phyloP scores from a whole-genome alignment of 1,284 basidiomycete genomes.

The Trametes polyzona region DNA sequence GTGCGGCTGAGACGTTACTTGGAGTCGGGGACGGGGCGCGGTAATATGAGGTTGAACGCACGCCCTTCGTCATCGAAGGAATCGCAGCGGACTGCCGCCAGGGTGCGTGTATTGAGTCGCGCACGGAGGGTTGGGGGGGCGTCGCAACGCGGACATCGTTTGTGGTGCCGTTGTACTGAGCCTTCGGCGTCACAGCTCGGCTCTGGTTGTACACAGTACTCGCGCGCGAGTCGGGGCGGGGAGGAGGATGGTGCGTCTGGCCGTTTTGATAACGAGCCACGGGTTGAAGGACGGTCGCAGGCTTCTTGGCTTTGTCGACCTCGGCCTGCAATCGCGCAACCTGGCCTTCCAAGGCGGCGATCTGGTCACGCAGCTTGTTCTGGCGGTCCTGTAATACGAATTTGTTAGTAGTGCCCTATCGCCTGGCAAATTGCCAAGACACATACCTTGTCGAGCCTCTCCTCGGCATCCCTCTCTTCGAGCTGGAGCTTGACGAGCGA shows the following conservation, averaged over 20 bases:
- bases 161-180: conserved; percentile 32
- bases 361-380: conserved; percentile 66
- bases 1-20: conserved; percentile 70
- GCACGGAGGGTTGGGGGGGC: conserved; percentile 59
- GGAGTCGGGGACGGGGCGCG: conserved; percentile 68
- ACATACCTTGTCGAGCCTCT: conserved; percentile 64
- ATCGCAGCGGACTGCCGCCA: conserved; percentile 14
- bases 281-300: conserved; percentile 32
- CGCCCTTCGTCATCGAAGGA: conserved; percentile 41
- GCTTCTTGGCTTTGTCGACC: conserved; percentile 54
- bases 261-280: conserved; percentile 30
- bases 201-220: conserved; percentile 58
- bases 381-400: conserved; percentile 79
- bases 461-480: conserved; percentile 73
- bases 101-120: conserved; percentile 79
- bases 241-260: conserved; percentile 41
- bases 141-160: conserved; percentile 44
- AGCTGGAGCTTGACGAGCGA: conserved; percentile 68
- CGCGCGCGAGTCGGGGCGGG: conserved; percentile 70
- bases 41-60: conserved; percentile 34
- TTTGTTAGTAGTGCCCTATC: no score
- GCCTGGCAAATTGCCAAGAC: background rate
- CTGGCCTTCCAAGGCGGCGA: conserved; percentile 65
- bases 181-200: conserved; percentile 46
- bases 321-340: conserved; percentile 61